These are phyloP conservation scores for Daldinia eschscholtzii DNA, from an alignment of 2,329 filamentous ascomycete genomes.

Conservation along the genomic window DNA sequence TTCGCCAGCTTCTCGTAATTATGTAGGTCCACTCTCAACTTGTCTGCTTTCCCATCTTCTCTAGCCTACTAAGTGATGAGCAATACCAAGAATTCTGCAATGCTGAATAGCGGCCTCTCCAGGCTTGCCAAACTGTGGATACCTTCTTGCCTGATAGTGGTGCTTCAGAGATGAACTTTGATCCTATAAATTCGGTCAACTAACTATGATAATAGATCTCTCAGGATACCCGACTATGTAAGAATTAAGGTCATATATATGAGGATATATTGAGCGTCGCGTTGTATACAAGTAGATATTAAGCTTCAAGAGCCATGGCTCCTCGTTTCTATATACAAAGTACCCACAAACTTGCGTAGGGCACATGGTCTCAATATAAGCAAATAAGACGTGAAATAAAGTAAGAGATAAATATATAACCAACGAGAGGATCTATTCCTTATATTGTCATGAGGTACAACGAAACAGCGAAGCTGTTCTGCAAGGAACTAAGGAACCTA, in stretches of 20 bases:
- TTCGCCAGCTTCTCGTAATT: background rate
- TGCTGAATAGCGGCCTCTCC: slow-evolving; percentile 50
- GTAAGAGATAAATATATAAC: background rate
- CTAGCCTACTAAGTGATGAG: slow-evolving; percentile 48
- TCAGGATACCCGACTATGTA: background rate
- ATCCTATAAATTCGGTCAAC: background rate
- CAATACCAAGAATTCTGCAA: slow-evolving; percentile 55
- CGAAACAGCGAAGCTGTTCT: background rate
- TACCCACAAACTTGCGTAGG: background rate
- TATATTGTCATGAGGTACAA: background rate
- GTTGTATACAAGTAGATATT: background rate
- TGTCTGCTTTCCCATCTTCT: background rate
- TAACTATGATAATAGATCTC: slow-evolving; percentile 14
- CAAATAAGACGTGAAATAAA: background rate
- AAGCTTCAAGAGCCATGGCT: background rate
- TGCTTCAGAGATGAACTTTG: background rate
- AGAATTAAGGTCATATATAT: background rate
- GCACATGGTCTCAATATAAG: too few species aligned
- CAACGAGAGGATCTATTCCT: slow-evolving; percentile 15
- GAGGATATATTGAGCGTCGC: background rate
- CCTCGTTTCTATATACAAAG: background rate
- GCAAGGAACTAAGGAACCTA: too few species aligned
- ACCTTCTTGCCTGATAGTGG: slow-evolving; percentile 52
- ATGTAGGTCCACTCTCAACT: background rate
- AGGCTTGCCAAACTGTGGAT: slow-evolving; percentile 49